Conservation (phyloP, 2,329 filamentous ascomycete genomes). For the Ophiostoma sp. region DNA sequence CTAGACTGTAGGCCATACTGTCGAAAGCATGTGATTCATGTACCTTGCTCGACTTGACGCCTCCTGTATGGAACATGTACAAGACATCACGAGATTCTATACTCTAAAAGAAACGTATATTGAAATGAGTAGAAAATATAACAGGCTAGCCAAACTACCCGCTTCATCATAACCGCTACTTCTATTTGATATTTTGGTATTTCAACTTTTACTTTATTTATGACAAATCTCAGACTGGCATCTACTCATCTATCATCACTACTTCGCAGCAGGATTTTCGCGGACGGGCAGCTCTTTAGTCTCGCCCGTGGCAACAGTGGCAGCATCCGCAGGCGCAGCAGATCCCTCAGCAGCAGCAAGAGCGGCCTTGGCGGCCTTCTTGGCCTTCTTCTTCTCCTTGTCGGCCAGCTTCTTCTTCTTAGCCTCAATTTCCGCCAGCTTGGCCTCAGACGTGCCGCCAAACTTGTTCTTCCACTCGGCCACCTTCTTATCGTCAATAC, state of each 20-base stretch:
- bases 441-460: constrained; percentile 37
- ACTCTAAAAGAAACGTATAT: no score
- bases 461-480: constrained; percentile 65
- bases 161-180: no score
- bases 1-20: no score
- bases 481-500: constrained; percentile 66
- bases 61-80: no score
- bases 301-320: constrained; percentile 29
- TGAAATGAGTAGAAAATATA: no score
- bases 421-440: constrained; percentile 32
- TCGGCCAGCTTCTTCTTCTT: constrained; percentile 34
- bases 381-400: constrained; percentile 32
- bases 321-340: constrained; percentile 19
- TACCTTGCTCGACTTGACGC: no score
- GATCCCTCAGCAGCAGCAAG: constrained; percentile 16
- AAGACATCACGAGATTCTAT: no score
- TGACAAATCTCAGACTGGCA: neutral
- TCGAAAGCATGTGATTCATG: no score
- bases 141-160: no score
- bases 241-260: neutral
- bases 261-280: constrained; percentile 11
- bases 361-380: constrained; percentile 31
- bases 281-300: constrained; percentile 32
- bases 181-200: neutral
- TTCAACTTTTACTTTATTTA: neutral